Conservation (phyloP, 2,329 filamentous ascomycete species). For the Aspergillus udagawae region DNA sequence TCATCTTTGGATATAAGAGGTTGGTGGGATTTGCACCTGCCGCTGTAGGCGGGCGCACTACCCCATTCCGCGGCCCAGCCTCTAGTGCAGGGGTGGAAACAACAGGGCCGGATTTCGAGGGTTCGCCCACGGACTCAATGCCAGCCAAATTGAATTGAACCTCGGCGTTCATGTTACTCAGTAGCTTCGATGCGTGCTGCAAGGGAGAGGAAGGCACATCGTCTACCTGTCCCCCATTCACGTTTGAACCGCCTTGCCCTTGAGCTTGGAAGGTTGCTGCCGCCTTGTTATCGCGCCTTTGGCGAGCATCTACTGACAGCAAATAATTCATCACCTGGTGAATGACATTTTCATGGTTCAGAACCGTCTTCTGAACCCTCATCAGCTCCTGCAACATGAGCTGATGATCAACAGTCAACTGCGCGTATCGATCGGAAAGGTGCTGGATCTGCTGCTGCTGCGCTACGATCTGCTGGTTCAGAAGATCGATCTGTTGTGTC, state of each 20-base stretch:
- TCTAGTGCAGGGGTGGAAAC: conserved; percentile 57
- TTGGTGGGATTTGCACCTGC: conserved; percentile 45
- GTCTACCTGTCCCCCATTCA: conserved; percentile 50
- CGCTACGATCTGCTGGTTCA: conserved; percentile 82
- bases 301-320: conserved; percentile 61
- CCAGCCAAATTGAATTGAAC: conserved; percentile 61
- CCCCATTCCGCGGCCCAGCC: conserved; percentile 43
- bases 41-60: conserved; percentile 40
- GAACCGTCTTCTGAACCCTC: conserved; percentile 64
- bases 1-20: conserved; percentile 48
- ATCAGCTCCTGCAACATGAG: conserved; percentile 62
- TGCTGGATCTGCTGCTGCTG: conserved; percentile 90
- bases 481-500: conserved; percentile 80
- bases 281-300: conserved; percentile 57
- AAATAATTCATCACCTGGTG: conserved; percentile 67
- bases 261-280: conserved; percentile 40
- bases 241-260: conserved; percentile 34
- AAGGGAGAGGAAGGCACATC: conserved; percentile 64
- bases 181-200: conserved; percentile 63
- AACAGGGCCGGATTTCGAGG: conserved; percentile 52
- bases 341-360: conserved; percentile 68
- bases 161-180: conserved; percentile 63
- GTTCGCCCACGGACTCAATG: conserved; percentile 62
- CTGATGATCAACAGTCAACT: conserved; percentile 65
- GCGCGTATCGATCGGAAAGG: conserved; percentile 77